Evolutionary conservation across 2,329 filamentous ascomycete species (phyloP), one percentile per base, ranked within the genome.

Genomic region (Metarhizium anisopliae): DNA sequence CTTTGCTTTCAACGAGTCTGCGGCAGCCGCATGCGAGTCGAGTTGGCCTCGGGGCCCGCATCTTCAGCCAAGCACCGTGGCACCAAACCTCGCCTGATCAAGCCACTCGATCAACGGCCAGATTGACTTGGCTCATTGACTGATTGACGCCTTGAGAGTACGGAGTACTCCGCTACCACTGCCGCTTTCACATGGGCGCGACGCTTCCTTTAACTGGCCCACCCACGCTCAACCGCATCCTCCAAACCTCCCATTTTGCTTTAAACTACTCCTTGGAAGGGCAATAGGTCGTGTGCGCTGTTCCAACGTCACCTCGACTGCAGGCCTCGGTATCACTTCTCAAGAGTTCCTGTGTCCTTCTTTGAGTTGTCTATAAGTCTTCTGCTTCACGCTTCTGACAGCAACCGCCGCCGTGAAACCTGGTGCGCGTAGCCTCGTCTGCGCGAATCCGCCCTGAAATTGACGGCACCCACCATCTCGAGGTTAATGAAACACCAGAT

Each of bases 281-380:
- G 70, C 58, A 72, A 71, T 58, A 68, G 68, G 68, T 72, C 70
- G 70, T 70, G 70, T 72, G 70, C 69, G 62, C 66, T 60, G 60
- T 58, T 54, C 52, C 58, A 59, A 60, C 62, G 5, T 55, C 54
- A 52, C 20, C 30, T 29, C 47, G 40, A 35, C 30, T 18, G 18
- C 36, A 52, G 20, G 49, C 52, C 45, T 32, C 57, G 40, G 25
- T 20, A 36, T 38, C 16, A 1, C 38, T 40, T n/a, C 32, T 40
- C 14, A 45, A 30, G 18, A 43, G 16, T 7, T 29, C 29, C 18
- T 10, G 7, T 20, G 18, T 18, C 42, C 42, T 25, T 40, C n/a
- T 18, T 25, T 52, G 50, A 51, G 47, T 16, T n/a, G 40, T 57
- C 52, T 18, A 54, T 54, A n/a, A 49, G 47, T 52, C 25, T 54